Conservation (phyloP, 805 yeast species). For the Suhomyces faveliae region DNA sequence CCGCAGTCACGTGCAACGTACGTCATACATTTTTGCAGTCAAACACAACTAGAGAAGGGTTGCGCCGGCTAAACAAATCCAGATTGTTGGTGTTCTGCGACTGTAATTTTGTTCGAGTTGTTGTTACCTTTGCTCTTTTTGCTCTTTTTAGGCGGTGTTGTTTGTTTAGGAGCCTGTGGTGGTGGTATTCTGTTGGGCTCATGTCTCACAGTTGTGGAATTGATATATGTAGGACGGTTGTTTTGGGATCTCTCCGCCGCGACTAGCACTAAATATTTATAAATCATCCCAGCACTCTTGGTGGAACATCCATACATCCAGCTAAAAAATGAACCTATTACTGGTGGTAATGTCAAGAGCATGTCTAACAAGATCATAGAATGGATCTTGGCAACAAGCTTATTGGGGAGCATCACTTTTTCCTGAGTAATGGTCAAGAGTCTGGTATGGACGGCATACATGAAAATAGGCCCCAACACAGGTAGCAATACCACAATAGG, state of each 20-base stretch:
- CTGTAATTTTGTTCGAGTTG: background rate
- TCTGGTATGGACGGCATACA: constrained; percentile 77
- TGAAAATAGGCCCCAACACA: constrained; percentile 75
- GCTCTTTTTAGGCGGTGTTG: background rate
- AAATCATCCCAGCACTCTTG: constrained; percentile 80
- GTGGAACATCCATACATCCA: constrained; percentile 89
- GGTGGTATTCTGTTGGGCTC: constrained; percentile 2
- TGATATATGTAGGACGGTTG: constrained; percentile 6
- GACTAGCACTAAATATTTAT: constrained; percentile 25
- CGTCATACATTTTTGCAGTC: background rate
- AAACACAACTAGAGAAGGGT: background rate
- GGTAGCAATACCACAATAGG: constrained; percentile 75
- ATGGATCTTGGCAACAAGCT: constrained; percentile 65
- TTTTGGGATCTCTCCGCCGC: constrained; percentile 14
- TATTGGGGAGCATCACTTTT: constrained; percentile 55
- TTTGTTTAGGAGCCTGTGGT: background rate
- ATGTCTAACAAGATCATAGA: constrained; percentile 76
- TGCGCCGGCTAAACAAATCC: constrained; percentile 5
- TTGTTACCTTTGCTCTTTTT: background rate
- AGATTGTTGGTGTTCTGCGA: constrained; percentile 6
- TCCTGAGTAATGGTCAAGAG: constrained; percentile 60
- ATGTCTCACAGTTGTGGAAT: constrained; percentile 1
- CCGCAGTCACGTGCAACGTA: background rate
- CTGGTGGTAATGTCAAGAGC: constrained; percentile 72
- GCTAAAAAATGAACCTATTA: constrained; percentile 71